phyloP scores from a whole-genome alignment of 805 yeast species.

The Saccharomycopsis fibuligera region DNA sequence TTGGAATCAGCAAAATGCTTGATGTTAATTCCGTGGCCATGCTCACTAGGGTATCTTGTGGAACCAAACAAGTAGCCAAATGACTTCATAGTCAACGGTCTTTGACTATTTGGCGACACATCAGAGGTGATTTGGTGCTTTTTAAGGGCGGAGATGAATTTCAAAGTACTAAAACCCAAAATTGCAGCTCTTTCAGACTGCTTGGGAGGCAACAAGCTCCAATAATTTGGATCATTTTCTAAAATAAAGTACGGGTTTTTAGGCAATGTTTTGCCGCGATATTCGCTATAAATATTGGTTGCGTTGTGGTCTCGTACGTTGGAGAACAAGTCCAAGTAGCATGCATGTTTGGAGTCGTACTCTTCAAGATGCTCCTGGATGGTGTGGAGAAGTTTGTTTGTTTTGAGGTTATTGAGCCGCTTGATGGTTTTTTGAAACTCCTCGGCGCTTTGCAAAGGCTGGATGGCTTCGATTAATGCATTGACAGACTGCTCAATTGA shows the following conservation, averaged over 20 bases:
- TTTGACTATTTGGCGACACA: slow-evolving; percentile 41
- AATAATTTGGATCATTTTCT: slow-evolving; percentile 65
- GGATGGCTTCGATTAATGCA: slow-evolving; percentile 49
- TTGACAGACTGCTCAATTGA: slow-evolving; percentile 40
- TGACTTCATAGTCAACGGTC: slow-evolving; percentile 61
- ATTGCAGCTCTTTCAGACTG: slow-evolving; percentile 67
- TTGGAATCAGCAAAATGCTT: slow-evolving; percentile 59
- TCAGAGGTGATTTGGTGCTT: slow-evolving; percentile 52
- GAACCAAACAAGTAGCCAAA: slow-evolving; percentile 65
- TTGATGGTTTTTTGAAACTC: slow-evolving; percentile 41
- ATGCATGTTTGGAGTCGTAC: slow-evolving; percentile 37
- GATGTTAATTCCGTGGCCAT: slow-evolving; percentile 58
- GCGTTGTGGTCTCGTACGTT: slow-evolving; percentile 35
- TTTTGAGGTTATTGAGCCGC: slow-evolving; percentile 40
- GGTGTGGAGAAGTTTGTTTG: slow-evolving; percentile 35
- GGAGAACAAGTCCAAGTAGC: slow-evolving; percentile 48
- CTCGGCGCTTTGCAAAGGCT: slow-evolving; percentile 51
- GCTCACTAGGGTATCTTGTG: slow-evolving; percentile 43
- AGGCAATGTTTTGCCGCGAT: slow-evolving; percentile 63
- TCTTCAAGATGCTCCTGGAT: slow-evolving; percentile 50
- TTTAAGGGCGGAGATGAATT: slow-evolving; percentile 38
- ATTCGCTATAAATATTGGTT: slow-evolving; percentile 56
- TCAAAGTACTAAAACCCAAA: slow-evolving; percentile 56
- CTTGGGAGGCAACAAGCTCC: slow-evolving; percentile 44
- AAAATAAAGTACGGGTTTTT: slow-evolving; percentile 70